Conservation (phyloP, 2,329 filamentous ascomycete species). For the Arachnopeziza araneosa region DNA sequence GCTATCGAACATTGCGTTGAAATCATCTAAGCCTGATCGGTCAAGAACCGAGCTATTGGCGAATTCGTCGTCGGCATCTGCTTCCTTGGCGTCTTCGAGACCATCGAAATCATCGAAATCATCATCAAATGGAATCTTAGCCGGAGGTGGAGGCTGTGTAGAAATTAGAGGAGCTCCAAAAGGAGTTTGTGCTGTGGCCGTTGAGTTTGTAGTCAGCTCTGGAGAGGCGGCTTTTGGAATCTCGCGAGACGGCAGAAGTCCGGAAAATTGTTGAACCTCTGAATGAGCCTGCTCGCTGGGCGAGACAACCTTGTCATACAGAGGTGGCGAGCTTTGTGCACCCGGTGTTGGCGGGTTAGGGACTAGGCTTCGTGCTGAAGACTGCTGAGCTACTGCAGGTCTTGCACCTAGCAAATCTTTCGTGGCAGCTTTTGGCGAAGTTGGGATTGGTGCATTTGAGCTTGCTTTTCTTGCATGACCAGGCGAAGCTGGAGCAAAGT, state of each 20-base stretch:
- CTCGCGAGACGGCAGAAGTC: constrained; percentile 49
- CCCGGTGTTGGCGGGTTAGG: constrained; percentile 44
- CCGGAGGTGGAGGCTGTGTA: constrained; percentile 32
- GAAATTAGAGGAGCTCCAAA: constrained; percentile 22
- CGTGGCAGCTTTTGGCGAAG: constrained; percentile 21
- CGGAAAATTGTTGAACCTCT: constrained; percentile 44
- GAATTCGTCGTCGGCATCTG: constrained; percentile 73
- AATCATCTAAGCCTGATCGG: constrained; percentile 67
- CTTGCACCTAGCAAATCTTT: constrained; percentile 27
- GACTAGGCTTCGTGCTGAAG: constrained; percentile 19
- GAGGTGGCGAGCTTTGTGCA: constrained; percentile 53
- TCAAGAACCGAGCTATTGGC: constrained; percentile 57
- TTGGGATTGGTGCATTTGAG: constrained; percentile 11
- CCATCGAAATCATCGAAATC: constrained; percentile 81
- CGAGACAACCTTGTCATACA: constrained; percentile 42
- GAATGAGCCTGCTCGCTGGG: constrained; percentile 41
- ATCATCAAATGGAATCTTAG: constrained; percentile 59
- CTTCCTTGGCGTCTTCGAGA: constrained; percentile 78
- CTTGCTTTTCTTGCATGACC: constrained; percentile 25
- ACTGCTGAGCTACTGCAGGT: constrained; percentile 26
- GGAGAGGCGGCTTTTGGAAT: constrained; percentile 38
- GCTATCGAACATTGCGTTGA: constrained; percentile 78
- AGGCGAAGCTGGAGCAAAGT: constrained; percentile 65
- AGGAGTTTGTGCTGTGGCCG: constrained; percentile 17
- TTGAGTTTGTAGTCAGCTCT: constrained; percentile 23